Percentiles rank a stretch among this genome's conserved stretches.
Conservation (phyloP, 495 filamentous ascomycete genomes). For the Penicillium waksmanii region DNA sequence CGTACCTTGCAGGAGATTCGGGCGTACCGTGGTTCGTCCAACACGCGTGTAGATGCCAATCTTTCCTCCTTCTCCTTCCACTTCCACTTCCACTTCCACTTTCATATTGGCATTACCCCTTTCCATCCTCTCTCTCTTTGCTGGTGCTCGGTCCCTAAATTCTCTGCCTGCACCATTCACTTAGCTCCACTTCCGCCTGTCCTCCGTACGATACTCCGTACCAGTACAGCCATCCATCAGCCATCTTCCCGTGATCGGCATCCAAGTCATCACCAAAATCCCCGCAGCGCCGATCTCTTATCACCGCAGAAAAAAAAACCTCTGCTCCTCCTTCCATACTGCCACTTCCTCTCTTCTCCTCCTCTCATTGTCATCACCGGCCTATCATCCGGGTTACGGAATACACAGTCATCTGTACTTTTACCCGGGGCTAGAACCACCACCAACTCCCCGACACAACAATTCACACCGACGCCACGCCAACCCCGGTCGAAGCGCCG, state of each 20-base stretch:
- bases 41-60: conserved; percentile 19
- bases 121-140: neutral
- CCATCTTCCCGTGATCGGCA: conserved; percentile 24
- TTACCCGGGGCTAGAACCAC: neutral
- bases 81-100: neutral
- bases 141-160: neutral
- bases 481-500: conserved; percentile 26
- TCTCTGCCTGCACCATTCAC: neutral
- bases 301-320: conserved; percentile 25
- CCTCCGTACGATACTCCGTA: too few species aligned
- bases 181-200: conserved; percentile 4
- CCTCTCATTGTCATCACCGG: neutral
- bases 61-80: neutral
- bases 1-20: conserved; percentile 22
- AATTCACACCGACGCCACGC: neutral
- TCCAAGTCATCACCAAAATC: conserved; percentile 19
- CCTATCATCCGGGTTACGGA: neutral
- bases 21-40: conserved; percentile 22
- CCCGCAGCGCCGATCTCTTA: conserved; percentile 34
- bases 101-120: neutral
- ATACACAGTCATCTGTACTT: neutral
- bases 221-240: conserved; percentile 4
- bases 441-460: conserved; percentile 4
- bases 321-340: conserved; percentile 8
- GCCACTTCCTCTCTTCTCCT: neutral